Base-by-base conservation (phyloP, 345 rosid genomes). In the Gossypium herbaceum region DNA sequence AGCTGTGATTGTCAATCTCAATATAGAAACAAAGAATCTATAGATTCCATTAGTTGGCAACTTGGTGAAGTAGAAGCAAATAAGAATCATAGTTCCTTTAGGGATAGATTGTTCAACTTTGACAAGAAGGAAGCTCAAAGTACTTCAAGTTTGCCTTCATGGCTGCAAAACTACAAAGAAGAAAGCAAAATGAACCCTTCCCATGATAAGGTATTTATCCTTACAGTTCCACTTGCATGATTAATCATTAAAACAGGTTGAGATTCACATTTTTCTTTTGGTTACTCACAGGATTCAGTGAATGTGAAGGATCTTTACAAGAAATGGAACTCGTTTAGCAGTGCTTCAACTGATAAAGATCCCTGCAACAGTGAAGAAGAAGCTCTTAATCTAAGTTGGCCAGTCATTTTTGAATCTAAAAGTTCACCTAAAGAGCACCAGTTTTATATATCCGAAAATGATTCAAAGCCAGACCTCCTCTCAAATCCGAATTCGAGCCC, bases 401-500 rank as follows among this genome's bases (percentile, higher is more conserved):
- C 94, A 12, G 72, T 64, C 51, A 56, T 82, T 78, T 75, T 81
- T n/a, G 85, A 83, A 63, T 80, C 74, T 11, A 79, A 78, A 62
- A 73, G 54, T 68, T 43, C 78, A 24, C 77, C 79, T 0, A 83
- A 81, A 67, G 86, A 85, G 60, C 82, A 82, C 75, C 86, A 79
- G 77, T 80, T 85, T 62, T 85, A 83, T 86, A 55, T 81, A 57
- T 77, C 81, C 9, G 85, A 84, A 75, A 77, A 56, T 68, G 72
- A 55, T 52, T 71, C 79, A 0, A 85, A 82, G 75, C 89, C 85
- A 12, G 91, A 88, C 44, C 86, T 88, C 59, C 50, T 88, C 58
- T 88, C 91, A 0, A 90, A 90, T 77, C 94, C 94, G 1, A 90
- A 86, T 79, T 90, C 94, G 5, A 88, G 94, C 74, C 94, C 94